These are phyloP conservation scores for Lantana camara DNA, from an alignment of 257 asterid genomes.

Conservation along the genomic window DNA sequence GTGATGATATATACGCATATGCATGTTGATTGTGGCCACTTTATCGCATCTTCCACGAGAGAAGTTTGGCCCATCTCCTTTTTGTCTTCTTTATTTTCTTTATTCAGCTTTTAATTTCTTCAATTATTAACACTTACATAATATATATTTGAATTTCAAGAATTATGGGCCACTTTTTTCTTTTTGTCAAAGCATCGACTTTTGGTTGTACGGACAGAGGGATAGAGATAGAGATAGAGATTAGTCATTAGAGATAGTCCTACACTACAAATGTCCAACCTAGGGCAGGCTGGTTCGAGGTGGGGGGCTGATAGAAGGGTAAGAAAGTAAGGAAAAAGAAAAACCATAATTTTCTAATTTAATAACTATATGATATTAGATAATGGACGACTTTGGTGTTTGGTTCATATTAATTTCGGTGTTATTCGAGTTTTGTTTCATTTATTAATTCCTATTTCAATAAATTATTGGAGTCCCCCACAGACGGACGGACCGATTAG, in stretches of 20 bases:
- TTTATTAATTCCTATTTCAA: not conserved
- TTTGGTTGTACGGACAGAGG: conserved; percentile 47
- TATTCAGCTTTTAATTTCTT: not conserved
- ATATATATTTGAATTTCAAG: not conserved
- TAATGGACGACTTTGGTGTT: not conserved
- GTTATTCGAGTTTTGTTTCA: not conserved
- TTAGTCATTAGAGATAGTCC: not conserved
- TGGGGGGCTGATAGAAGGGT: no score
- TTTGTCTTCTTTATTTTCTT: conserved; percentile 19
- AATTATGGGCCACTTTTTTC: conserved; percentile 26
- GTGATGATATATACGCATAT: no score
- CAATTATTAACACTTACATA: not conserved
- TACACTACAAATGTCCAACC: conserved; percentile 23
- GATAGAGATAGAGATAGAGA: no score
- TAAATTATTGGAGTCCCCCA: conserved; percentile 9
- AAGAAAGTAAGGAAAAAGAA: no score
- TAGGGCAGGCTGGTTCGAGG: conserved; percentile 20
- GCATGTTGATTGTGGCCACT: conserved; percentile 32
- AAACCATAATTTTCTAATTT: not conserved
- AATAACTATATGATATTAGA: no score
- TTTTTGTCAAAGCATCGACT: conserved; percentile 35
- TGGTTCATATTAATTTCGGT: not conserved
- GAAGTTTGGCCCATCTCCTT: conserved; percentile 35
- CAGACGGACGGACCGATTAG: not conserved
- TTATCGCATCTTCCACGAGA: conserved; percentile 22